phyloP scores from a whole-genome alignment of 768 basidiomycete species.

The Polyporus arcularius region DNA sequence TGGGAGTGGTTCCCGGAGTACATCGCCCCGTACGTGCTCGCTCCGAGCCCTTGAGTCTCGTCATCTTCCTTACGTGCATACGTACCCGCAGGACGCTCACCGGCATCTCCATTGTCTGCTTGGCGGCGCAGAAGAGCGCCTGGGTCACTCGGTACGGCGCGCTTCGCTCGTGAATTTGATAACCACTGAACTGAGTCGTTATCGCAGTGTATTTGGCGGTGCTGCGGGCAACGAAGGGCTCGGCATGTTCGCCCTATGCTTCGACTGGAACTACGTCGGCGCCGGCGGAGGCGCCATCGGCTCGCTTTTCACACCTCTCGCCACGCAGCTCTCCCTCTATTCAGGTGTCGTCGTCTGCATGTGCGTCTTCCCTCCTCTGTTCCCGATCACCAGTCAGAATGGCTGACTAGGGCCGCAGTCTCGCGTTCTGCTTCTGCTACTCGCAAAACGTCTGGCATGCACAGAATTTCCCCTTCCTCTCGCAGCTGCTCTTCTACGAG shows the following conservation, averaged over 20 bases:
- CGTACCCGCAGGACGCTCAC: slow-evolving; percentile 41
- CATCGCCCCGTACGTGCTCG: slow-evolving; percentile 15
- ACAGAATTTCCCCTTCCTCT: slow-evolving; percentile 56
- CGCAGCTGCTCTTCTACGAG: slow-evolving; percentile 35
- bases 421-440: slow-evolving; percentile 43
- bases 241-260: slow-evolving; percentile 53
- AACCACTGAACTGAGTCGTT: no score
- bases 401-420: not conserved
- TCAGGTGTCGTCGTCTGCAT: slow-evolving; percentile 31
- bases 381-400: not conserved
- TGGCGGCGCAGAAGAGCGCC: slow-evolving; percentile 49
- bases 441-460: slow-evolving; percentile 54
- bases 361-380: slow-evolving; percentile 28
- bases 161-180: no score
- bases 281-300: slow-evolving; percentile 39
- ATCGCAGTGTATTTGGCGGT: slow-evolving; percentile 51
- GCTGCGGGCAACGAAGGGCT: slow-evolving; percentile 64
- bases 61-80: no score
- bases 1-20: slow-evolving; percentile 46
- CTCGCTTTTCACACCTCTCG: slow-evolving; percentile 33
- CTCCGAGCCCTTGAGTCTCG: no score
- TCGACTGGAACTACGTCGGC: slow-evolving; percentile 58
- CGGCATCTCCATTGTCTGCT: slow-evolving; percentile 61
- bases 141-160: slow-evolving; percentile 42
- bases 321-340: slow-evolving; percentile 20